These are phyloP conservation scores for Metschnikowia hibisci DNA, from an alignment of 805 yeast species.

Conservation along the genomic window DNA sequence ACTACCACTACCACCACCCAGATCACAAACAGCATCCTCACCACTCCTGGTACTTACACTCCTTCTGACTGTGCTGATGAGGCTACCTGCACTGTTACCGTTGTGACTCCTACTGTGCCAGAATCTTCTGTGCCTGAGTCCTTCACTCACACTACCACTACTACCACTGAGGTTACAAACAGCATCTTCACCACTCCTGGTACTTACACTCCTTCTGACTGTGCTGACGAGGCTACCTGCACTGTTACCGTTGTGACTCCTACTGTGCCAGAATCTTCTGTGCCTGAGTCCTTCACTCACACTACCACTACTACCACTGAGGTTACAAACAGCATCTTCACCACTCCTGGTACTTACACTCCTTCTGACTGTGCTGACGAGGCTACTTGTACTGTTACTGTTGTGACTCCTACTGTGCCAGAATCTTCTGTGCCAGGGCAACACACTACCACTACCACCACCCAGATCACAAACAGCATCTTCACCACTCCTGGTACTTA, in stretches of 20 bases:
- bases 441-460: constrained; percentile 4
- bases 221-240: background rate
- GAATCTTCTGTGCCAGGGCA: background rate
- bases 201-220: background rate
- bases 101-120: background rate
- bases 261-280: background rate
- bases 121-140: too few relatives aligned
- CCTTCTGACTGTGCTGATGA: constrained; percentile 1
- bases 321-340: background rate
- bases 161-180: background rate
- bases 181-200: background rate
- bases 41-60: constrained; percentile 3
- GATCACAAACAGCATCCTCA: background rate
- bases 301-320: background rate
- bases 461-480: background rate
- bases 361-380: background rate
- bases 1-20: background rate
- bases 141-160: background rate
- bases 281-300: too few relatives aligned
- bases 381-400: background rate
- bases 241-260: background rate
- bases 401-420: background rate
- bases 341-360: background rate
- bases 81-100: constrained; percentile 2
- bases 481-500: background rate